Evolutionary conservation across 78 protist genomes (phyloP), one percentile per base, ranked within the genome.

Genomic region (Dictyostelium intermedium): DNA sequence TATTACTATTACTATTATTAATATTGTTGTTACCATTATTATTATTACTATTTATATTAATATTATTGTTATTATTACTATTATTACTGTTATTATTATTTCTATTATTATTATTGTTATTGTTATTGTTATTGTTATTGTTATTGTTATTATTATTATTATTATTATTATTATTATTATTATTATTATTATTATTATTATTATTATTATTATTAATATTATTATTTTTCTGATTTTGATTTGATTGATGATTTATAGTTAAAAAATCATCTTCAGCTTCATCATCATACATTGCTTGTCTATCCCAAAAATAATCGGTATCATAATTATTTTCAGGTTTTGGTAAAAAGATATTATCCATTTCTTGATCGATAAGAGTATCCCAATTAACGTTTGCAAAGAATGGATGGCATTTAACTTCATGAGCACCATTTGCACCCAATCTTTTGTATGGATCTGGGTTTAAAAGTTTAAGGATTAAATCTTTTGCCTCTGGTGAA

Each of bases 321-420:
- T 96, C 97, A n/a, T 79, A 82, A 27, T 76, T 77, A 25, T 32
- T 78, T 25, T 66, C 92, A 18, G 93, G 95, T 63, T 96, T 96
- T 5, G 97, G 97, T 41, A 96, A 77, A 32, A 96, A 96, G 25
- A 85, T 81, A 43, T 72, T 79, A 30, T 60, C 81, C 93, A 83
- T 83, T 11, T 82, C 86, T 41, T 66, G 91, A 30, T 79, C 83
- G 5, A 84, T 41, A 18, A 96, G 84, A 14, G 92, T 96, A 35
- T 91, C 96, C 97, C 97, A 96, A 80, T 96, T 25, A 39, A 91
- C 53, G 30, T 81, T 82, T 5, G n/a, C 5, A 84, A 96, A 96
- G 85, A 96, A 96, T 23, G 97, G 97, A 63, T 96, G 97, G 11
- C 60, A 3, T 72, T 96, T 96, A 56, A 96, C 45, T 47, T 96